These are phyloP conservation scores for Coniferiporia weirii DNA, from an alignment of 1,284 basidiomycete species.

Conservation along the genomic window DNA sequence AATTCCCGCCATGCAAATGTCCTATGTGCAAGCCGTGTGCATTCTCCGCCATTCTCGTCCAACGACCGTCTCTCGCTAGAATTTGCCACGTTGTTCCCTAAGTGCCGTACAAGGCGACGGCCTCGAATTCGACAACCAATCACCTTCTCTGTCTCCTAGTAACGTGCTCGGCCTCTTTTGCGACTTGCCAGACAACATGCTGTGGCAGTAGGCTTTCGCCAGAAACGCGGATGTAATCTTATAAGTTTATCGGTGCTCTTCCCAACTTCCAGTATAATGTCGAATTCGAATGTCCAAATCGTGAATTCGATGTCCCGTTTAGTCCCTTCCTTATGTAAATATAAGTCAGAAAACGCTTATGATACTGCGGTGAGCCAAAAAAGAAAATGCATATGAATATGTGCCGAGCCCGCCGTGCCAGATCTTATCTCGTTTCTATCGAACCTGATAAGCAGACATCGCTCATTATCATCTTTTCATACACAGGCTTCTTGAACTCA, in stretches of 20 bases:
- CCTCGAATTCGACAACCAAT: not conserved
- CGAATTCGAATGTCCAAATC: too few species aligned
- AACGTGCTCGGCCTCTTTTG: not conserved
- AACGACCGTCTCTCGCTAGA: not conserved
- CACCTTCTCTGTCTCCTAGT: not conserved
- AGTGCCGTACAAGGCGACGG: not conserved
- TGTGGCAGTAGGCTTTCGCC: not conserved
- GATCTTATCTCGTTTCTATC: not conserved
- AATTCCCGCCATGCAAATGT: too few species aligned
- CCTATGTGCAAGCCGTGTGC: too few species aligned
- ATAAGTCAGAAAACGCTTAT: too few species aligned
- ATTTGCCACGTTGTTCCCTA: not conserved
- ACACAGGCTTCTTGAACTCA: not conserved
- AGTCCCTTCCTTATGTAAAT: too few species aligned
- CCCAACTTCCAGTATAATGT: not conserved
- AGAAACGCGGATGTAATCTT: conserved; percentile 9
- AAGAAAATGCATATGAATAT: not conserved
- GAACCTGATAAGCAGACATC: not conserved
- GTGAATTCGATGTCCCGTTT: too few species aligned
- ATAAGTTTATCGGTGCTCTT: conserved; percentile 9
- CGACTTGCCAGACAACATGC: not conserved
- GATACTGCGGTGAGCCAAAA: not conserved
- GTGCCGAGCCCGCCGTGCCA: not conserved
- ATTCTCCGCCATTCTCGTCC: too few species aligned
- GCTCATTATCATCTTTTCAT: not conserved